Evolutionary conservation across 805 yeast species (phyloP).

Genomic region (Metschnikowia baotianmanensis): DNA sequence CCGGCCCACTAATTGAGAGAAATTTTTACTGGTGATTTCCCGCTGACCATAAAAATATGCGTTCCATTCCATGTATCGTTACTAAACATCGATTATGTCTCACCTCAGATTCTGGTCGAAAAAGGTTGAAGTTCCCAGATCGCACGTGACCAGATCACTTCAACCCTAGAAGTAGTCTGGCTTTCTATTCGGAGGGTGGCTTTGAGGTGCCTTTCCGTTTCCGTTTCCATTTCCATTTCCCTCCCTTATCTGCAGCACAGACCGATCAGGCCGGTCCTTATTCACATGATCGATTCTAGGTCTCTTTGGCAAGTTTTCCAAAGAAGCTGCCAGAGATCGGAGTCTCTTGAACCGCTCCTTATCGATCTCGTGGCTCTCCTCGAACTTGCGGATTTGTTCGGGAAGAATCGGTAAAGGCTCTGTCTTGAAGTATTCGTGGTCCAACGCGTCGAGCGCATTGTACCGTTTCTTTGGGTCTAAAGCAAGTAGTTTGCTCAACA

Average conservation of each 20-base stretch:
- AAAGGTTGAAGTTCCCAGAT: too few species aligned
- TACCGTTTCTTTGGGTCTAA: conserved; percentile 71
- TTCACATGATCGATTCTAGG: conserved; percentile 6
- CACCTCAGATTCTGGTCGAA: background rate
- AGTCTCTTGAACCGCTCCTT: conserved; percentile 53
- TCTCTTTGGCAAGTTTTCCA: conserved; percentile 5
- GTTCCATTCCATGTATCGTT: too few species aligned
- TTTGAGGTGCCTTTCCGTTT: background rate
- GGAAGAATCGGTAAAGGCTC: conserved; percentile 65
- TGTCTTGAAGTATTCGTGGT: conserved; percentile 63
- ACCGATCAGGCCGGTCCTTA: conserved; percentile 3
- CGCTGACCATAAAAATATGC: too few species aligned
- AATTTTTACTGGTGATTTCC: too few species aligned
- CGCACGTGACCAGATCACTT: too few species aligned
- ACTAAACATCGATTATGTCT: too few species aligned
- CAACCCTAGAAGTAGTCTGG: conserved; percentile 3
- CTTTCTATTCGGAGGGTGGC: background rate
- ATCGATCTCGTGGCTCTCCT: conserved; percentile 89
- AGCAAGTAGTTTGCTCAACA: conserved; percentile 60
- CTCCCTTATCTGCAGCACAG: conserved; percentile 4
- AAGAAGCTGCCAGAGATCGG: conserved; percentile 16
- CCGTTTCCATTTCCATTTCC: background rate
- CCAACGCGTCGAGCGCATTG: conserved; percentile 76
- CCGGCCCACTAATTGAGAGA: too few species aligned
- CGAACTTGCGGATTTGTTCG: conserved; percentile 59